A percentile compares a stretch with the other conserved stretches of the same genome.
Evolutionary conservation across 306 rosid genomes (phyloP).

Genomic region (Sophora flavescens): DNA sequence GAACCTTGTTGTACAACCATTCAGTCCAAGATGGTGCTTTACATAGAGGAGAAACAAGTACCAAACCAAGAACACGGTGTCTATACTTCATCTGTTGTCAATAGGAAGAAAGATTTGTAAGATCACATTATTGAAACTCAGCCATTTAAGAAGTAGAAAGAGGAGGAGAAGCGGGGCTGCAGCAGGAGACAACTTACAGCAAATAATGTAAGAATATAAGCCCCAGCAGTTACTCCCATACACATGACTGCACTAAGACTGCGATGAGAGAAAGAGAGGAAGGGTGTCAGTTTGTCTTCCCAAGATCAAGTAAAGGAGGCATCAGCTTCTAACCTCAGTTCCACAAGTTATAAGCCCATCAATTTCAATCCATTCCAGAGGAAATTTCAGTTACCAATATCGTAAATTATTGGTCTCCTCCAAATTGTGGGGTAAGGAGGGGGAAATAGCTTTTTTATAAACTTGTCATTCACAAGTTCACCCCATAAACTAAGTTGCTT

Average conservation of each 20-base stretch:
- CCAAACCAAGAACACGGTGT: conserved; percentile 79
- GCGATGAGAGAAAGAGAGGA: conserved; percentile 31
- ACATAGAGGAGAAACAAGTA: conserved; percentile 87
- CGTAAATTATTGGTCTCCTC: neutral
- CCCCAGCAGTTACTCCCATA: conserved; percentile 95
- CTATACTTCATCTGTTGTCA: conserved; percentile 78
- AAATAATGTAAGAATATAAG: conserved; percentile 81
- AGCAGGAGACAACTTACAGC: conserved; percentile 64
- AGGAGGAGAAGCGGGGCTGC: neutral
- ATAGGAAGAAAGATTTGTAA: conserved; percentile 38
- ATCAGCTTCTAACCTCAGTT: conserved; percentile 24
- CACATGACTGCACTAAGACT: conserved; percentile 90
- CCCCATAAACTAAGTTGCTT: conserved; percentile 5
- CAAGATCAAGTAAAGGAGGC: conserved; percentile 14
- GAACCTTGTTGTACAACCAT: conserved; percentile 91
- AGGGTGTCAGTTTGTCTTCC: conserved; percentile 45
- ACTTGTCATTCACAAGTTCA: neutral
- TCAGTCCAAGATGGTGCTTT: conserved; percentile 89
- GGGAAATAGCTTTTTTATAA: neutral
- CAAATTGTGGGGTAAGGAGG: neutral
- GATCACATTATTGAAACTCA: conserved; percentile 26
- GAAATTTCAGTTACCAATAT: conserved; percentile 23
- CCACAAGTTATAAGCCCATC: conserved; percentile 24
- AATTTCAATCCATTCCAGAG: conserved; percentile 22
- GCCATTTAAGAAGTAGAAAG: conserved; percentile 4